These are phyloP conservation scores for Parmales sp. DNA, from an alignment of 108 stramenopile species.

Conservation along the genomic window DNA sequence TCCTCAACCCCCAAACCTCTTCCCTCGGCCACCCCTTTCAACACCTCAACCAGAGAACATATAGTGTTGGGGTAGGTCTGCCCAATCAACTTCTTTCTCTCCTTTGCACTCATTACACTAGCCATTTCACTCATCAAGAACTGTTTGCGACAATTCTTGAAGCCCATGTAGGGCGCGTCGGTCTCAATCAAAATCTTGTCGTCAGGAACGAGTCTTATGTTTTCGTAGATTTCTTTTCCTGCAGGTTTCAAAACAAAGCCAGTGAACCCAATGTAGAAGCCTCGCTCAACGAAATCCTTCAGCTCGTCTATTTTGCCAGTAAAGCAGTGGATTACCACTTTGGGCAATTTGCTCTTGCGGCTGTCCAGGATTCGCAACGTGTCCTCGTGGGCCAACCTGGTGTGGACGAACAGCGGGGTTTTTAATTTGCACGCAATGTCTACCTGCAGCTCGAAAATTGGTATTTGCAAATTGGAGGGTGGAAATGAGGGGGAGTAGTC, in stretches of 20 bases:
- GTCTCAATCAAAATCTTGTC: constrained; percentile 72
- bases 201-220: constrained; percentile 53
- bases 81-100: constrained; percentile 51
- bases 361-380: not conserved
- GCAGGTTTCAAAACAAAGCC: constrained; percentile 45
- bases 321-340: constrained; percentile 71
- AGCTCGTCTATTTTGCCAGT: constrained; percentile 60
- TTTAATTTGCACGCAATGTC: not conserved
- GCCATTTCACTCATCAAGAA: not conserved
- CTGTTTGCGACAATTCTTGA: constrained; percentile 34
- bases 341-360: constrained; percentile 14
- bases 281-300: constrained; percentile 45
- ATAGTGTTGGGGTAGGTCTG: constrained; percentile 65
- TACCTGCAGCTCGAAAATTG: not conserved
- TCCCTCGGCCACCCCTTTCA: constrained; percentile 36
- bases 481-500: constrained; percentile 2
- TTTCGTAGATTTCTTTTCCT: constrained; percentile 37
- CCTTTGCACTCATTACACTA: constrained; percentile 26
- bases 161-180: constrained; percentile 81
- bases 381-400: constrained; percentile 2
- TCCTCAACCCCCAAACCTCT: constrained; percentile 32
- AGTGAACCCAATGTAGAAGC: constrained; percentile 55
- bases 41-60: constrained; percentile 39
- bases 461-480: not conserved
- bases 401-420: not conserved